Percentiles rank a stretch among this genome's conserved stretches.
Evolutionary conservation across 2,329 filamentous ascomycete genomes (phyloP).

Genomic region (Ophiognomonia clavigignenti-juglandacearum): DNA sequence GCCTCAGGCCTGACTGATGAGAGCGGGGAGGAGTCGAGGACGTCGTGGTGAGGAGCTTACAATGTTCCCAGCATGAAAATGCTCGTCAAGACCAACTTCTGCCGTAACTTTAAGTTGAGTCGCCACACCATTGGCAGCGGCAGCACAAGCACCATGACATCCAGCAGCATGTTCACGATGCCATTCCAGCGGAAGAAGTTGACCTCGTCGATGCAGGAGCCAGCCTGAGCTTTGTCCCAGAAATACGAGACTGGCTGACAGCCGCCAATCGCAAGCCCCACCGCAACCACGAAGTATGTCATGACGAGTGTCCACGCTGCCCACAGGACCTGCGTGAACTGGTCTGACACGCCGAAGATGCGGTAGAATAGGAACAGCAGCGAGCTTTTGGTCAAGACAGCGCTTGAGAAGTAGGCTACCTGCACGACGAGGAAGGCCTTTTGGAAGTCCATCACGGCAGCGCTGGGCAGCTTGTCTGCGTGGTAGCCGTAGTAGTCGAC

Average conservation of each 20-base stretch:
- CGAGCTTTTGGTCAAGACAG: conserved; percentile 1
- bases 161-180: conserved; percentile 4
- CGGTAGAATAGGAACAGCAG: background rate
- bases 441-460: background rate
- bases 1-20: background rate
- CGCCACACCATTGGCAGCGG: conserved; percentile 6
- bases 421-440: conserved; percentile 5
- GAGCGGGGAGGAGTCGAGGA: background rate
- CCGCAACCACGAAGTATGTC: conserved; percentile 1
- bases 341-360: conserved; percentile 1
- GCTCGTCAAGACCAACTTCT: background rate
- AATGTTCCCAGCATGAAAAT: conserved; percentile 6
- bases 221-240: background rate
- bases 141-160: background rate
- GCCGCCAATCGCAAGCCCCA: background rate
- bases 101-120: background rate
- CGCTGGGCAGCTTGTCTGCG: background rate
- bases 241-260: conserved; percentile 6
- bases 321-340: background rate
- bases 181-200: conserved; percentile 6
- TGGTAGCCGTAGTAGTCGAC: background rate
- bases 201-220: background rate
- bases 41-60: background rate
- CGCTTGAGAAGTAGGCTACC: conserved; percentile 2
- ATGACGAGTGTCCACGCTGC: background rate